These are phyloP conservation scores for Fallopia convolvulus DNA, from an alignment of 148 eudicot species.

Conservation along the genomic window DNA sequence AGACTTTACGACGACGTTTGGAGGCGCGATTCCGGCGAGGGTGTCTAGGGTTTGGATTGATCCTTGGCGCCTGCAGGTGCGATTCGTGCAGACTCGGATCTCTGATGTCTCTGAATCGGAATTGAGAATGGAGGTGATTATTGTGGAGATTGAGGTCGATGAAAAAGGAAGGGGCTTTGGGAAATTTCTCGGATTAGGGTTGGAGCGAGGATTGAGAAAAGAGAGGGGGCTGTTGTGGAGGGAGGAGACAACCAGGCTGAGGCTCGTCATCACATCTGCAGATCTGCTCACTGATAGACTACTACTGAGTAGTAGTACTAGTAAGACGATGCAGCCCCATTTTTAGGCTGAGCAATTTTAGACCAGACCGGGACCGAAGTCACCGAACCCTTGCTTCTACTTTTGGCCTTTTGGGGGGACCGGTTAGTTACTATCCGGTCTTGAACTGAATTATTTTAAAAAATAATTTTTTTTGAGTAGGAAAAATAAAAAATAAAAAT, in stretches of 20 bases:
- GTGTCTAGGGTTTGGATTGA: constrained; percentile 41
- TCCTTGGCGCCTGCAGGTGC: constrained; percentile 56
- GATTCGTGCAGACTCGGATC: constrained; percentile 63
- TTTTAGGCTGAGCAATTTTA: too few species aligned
- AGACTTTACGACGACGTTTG: constrained; percentile 40
- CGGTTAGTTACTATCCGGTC: too few species aligned
- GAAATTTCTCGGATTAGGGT: neutral
- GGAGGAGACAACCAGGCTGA: neutral
- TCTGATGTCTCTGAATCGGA: constrained; percentile 19
- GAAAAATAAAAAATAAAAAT: too few species aligned
- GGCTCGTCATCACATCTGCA: neutral
- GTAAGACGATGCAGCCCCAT: too few species aligned
- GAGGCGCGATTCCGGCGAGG: constrained; percentile 59
- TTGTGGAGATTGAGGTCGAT: neutral
- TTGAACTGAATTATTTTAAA: too few species aligned
- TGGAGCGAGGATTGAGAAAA: neutral
- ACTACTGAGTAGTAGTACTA: too few species aligned
- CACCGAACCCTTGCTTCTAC: too few species aligned
- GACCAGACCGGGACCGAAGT: too few species aligned
- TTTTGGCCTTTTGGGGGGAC: too few species aligned
- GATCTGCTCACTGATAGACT: neutral
- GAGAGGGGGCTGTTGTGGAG: neutral
- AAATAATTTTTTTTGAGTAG: too few species aligned
- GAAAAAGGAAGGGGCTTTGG: neutral
- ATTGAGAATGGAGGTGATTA: neutral